These are phyloP conservation scores for Aureobasidium leucospermi DNA, from an alignment of 2,329 filamentous ascomycete species.

Conservation along the genomic window DNA sequence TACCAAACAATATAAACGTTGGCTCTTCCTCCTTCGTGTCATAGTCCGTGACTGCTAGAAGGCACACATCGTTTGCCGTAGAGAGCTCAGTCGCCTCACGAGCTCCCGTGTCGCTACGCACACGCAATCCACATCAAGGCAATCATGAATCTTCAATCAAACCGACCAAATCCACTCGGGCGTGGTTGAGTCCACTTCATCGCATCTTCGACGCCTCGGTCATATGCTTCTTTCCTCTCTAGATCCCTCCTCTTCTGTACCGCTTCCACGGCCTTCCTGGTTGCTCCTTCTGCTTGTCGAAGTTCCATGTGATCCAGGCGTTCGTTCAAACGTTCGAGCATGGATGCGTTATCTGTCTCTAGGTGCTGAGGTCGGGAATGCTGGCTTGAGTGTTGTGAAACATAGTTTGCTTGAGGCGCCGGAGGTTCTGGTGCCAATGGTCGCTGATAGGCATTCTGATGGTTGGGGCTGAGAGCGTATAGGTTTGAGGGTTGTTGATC, in stretches of 20 bases:
- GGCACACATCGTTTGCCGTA: too few species aligned
- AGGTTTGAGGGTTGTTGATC: not conserved
- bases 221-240: slow-evolving; percentile 5
- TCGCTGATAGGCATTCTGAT: too few species aligned
- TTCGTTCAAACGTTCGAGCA: not conserved
- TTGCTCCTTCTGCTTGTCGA: not conserved
- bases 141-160: not conserved
- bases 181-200: not conserved
- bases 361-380: not conserved
- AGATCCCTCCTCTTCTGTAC: not conserved
- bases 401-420: not conserved
- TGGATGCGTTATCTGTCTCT: not conserved
- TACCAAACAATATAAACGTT: too few species aligned
- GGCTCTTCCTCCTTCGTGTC: too few species aligned
- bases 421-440: not conserved
- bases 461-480: too few species aligned
- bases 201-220: not conserved
- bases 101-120: too few species aligned
- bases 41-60: too few species aligned
- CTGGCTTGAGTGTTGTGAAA: not conserved
- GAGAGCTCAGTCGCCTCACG: too few species aligned
- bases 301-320: not conserved
- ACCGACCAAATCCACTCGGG: not conserved
- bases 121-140: too few species aligned
- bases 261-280: not conserved